phyloP scores from a whole-genome alignment of 257 asterid species.

The Craterostigma plantagineum region DNA sequence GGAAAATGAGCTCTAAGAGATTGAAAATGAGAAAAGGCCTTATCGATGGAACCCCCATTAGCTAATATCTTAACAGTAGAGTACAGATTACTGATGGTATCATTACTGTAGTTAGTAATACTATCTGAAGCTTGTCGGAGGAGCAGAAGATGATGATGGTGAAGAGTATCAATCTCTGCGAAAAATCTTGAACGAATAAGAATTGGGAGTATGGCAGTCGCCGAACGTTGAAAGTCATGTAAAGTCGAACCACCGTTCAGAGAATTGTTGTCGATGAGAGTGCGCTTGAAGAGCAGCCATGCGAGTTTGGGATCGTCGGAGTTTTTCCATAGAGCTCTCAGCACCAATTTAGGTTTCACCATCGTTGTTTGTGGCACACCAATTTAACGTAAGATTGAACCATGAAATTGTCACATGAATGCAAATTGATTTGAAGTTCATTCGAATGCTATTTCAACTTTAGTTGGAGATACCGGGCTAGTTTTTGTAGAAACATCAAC shows the following conservation, averaged over 20 bases:
- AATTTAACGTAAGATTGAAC: background rate
- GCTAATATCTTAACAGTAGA: conserved; percentile 34
- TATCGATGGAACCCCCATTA: conserved; percentile 20
- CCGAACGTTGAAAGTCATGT: conserved; percentile 7
- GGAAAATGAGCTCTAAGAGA: conserved; percentile 32
- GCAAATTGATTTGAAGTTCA: too few species aligned
- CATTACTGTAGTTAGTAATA: too few species aligned
- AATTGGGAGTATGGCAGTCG: conserved; percentile 40
- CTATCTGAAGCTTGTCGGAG: conserved; percentile 8
- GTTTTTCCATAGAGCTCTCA: conserved; percentile 35
- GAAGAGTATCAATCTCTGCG: conserved; percentile 43
- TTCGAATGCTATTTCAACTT: too few species aligned
- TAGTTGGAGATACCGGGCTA: too few species aligned
- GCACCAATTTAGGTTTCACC: conserved; percentile 23
- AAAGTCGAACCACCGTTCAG: conserved; percentile 9
- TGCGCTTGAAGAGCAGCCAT: conserved; percentile 64
- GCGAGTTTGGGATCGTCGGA: conserved; percentile 45
- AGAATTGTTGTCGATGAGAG: conserved; percentile 10
- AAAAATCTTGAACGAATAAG: conserved; percentile 56
- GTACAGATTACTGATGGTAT: conserved; percentile 10
- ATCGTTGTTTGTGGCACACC: conserved; percentile 7
- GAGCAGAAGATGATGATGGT: conserved; percentile 26
- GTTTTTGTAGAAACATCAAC: too few species aligned
- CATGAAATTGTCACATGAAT: too few species aligned
- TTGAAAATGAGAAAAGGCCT: conserved; percentile 51